These are phyloP conservation scores for Boletales sp. DNA, from an alignment of 768 basidiomycete species.

Conservation along the genomic window DNA sequence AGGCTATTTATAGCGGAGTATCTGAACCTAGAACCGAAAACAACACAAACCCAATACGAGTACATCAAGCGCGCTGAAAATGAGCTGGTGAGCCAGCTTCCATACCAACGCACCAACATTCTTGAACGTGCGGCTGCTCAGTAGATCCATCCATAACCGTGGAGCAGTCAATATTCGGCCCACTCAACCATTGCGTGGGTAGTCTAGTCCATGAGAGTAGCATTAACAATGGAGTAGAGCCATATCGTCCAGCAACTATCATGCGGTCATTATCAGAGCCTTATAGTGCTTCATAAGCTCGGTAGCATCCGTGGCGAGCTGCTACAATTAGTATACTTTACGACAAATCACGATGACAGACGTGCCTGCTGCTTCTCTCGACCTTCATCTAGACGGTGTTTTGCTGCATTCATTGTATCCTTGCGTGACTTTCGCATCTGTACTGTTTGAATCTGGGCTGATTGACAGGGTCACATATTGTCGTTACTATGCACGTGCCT, in stretches of 20 bases:
- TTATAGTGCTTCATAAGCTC: conserved; percentile 42
- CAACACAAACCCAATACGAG: conserved; percentile 24
- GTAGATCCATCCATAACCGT: conserved; percentile 14
- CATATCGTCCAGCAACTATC: conserved; percentile 1
- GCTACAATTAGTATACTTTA: background rate
- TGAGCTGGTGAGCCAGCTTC: conserved; percentile 44
- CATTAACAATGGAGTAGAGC: background rate
- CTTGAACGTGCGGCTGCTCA: conserved; percentile 8
- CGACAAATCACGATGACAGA: background rate
- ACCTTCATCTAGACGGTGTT: conserved; percentile 32
- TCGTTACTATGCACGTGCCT: background rate
- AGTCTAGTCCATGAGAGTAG: conserved; percentile 1
- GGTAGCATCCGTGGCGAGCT: conserved; percentile 38
- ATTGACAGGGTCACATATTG: conserved; percentile 4
- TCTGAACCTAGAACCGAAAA: conserved; percentile 59
- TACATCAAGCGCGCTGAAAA: conserved; percentile 35
- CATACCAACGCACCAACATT: background rate
- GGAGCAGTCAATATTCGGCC: background rate
- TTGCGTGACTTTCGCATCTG: conserved; percentile 34
- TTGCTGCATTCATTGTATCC: conserved; percentile 31
- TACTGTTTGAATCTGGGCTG: conserved; percentile 31
- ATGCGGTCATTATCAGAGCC: conserved; percentile 28
- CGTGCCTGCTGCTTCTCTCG: conserved; percentile 38
- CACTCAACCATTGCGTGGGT: background rate
- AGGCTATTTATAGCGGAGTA: conserved; percentile 91